Percentiles rank a stretch among this genome's conserved stretches.
Evolutionary conservation across 768 basidiomycete genomes (phyloP).

Genomic region (Chalciporus chontae): DNA sequence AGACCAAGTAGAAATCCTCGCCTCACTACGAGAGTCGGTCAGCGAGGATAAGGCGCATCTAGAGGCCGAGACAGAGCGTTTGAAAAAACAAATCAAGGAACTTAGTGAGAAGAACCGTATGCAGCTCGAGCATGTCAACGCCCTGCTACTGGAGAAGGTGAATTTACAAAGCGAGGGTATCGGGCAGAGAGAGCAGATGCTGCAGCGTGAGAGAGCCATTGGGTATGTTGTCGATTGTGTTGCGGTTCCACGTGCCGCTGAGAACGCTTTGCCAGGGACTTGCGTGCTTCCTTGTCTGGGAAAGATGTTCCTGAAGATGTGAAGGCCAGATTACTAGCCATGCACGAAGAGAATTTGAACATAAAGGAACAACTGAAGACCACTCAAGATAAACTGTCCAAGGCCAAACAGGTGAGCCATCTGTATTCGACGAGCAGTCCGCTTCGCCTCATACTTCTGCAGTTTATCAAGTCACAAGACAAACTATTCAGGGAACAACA

Average conservation of each 20-base stretch:
- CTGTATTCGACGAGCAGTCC: neutral
- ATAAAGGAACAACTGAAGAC: conserved; percentile 72
- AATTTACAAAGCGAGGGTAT: conserved; percentile 89
- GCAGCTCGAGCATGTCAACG: conserved; percentile 88
- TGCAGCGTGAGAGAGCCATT: conserved; percentile 83
- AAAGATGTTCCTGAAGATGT: conserved; percentile 81
- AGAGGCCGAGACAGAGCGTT: conserved; percentile 60
- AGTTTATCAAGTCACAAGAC: conserved; percentile 95
- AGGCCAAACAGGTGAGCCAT: conserved; percentile 64
- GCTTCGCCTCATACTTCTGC: neutral
- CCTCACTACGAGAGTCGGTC: conserved; percentile 81
- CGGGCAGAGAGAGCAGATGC: conserved; percentile 79
- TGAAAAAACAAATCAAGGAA: conserved; percentile 67
- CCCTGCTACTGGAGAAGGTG: conserved; percentile 86
- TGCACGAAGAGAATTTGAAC: conserved; percentile 75
- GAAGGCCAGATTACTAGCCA: conserved; percentile 64
- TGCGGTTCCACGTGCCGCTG: neutral
- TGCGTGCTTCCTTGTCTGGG: conserved; percentile 72
- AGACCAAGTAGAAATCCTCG: conserved; percentile 88
- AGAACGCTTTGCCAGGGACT: conserved; percentile 48
- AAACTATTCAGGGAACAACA: conserved; percentile 83
- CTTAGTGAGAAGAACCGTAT: conserved; percentile 80
- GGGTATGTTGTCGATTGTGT: conserved; percentile 46
- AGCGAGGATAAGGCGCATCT: conserved; percentile 81
- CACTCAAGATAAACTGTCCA: conserved; percentile 69